These are phyloP conservation scores for Phascolomyces articulosus DNA, from an alignment of 371 early-diverging fungal genomes.

Conservation along the genomic window DNA sequence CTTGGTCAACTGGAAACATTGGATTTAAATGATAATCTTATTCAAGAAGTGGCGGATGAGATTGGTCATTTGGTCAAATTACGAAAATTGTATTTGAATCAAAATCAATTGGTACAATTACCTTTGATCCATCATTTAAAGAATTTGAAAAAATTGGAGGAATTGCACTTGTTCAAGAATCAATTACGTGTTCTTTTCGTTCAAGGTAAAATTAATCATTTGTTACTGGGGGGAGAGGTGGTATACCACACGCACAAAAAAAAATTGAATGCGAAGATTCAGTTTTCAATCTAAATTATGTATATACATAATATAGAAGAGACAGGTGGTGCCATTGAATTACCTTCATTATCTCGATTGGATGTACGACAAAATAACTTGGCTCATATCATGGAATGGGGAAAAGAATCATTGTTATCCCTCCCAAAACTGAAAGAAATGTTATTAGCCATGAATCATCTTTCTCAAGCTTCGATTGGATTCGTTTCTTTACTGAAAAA, in stretches of 20 bases:
- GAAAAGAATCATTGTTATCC: constrained; percentile 12
- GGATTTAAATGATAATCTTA: constrained; percentile 66
- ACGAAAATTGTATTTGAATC: constrained; percentile 58
- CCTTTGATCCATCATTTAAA: constrained; percentile 35
- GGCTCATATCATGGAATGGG: constrained; percentile 19
- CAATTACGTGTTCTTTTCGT: constrained; percentile 26
- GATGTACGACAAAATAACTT: constrained; percentile 62
- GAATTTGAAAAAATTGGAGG: constrained; percentile 47
- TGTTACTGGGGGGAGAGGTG: not conserved
- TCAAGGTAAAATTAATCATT: constrained; percentile 20
- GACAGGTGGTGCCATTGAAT: not conserved
- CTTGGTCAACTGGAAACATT: constrained; percentile 51
- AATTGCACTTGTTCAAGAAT: constrained; percentile 57
- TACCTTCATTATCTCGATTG: constrained; percentile 51
- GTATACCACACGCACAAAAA: too few relatives aligned
- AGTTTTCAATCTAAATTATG: constrained; percentile 19
- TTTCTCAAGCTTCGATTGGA: constrained; percentile 23
- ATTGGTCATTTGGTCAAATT: constrained; percentile 46
- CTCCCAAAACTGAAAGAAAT: constrained; percentile 64
- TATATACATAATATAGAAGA: too few relatives aligned
- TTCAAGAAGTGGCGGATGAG: constrained; percentile 54
- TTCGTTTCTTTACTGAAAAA: constrained; percentile 15
- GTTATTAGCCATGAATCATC: constrained; percentile 51
- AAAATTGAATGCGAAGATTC: not conserved
- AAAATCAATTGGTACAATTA: constrained; percentile 55